phyloP scores from a whole-genome alignment of 805 yeast genomes.

The Wickerhamiella hasegawae region DNA sequence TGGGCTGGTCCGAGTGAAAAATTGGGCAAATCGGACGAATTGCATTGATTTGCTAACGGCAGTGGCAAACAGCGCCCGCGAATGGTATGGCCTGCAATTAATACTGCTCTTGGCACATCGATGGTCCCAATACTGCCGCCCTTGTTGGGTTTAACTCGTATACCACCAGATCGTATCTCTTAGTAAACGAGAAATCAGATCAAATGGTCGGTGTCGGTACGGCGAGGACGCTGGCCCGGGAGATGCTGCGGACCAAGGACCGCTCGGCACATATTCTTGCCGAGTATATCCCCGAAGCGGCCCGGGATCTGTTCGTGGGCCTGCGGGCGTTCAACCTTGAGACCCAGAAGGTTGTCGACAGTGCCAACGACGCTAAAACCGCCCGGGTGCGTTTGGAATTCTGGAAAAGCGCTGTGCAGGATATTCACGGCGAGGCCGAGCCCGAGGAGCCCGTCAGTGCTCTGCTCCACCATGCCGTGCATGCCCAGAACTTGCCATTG shows the following conservation, averaged over 20 bases:
- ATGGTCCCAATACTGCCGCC: too few species aligned
- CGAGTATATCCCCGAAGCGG: constrained; percentile 45
- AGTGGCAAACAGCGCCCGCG: too few species aligned
- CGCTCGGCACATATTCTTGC: constrained; percentile 49
- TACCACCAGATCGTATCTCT: too few species aligned
- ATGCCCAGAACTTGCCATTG: constrained; percentile 30
- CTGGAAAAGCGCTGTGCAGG: constrained; percentile 50
- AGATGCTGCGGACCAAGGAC: constrained; percentile 32
- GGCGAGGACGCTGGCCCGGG: constrained; percentile 5
- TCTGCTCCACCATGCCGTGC: constrained; percentile 37
- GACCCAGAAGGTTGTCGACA: constrained; percentile 34
- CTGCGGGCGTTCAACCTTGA: constrained; percentile 52
- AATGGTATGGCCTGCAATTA: too few species aligned
- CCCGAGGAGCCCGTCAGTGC: constrained; percentile 27
- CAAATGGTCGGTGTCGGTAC: too few species aligned
- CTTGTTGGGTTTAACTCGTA: too few species aligned
- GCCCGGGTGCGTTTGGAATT: constrained; percentile 44
- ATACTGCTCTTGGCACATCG: too few species aligned
- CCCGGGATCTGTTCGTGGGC: constrained; percentile 47
- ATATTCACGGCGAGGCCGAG: constrained; percentile 24
- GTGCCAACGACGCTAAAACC: constrained; percentile 20
- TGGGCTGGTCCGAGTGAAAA: too few species aligned
- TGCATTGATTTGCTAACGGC: too few species aligned
- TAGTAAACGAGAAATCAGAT: too few species aligned
- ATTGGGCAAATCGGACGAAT: too few species aligned